Percentiles rank a stretch among this genome's conserved stretches.
Conservation (phyloP, 2,329 filamentous ascomycete species). For the Raffaelea albimanens region DNA sequence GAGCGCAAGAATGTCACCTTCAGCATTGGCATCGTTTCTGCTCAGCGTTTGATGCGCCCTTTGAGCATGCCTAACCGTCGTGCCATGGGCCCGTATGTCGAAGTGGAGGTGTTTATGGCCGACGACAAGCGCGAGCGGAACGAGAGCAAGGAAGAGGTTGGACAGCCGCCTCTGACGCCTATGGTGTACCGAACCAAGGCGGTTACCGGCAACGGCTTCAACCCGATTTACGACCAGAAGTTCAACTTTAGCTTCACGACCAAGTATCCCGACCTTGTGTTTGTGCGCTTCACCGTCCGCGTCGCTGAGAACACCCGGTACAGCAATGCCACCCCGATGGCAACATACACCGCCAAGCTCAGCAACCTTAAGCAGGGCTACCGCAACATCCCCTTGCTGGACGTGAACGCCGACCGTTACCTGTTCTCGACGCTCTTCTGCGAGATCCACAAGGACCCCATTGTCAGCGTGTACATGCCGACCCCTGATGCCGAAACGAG, state of each 20-base stretch:
- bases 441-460: slow-evolving; percentile 60
- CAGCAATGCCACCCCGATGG: slow-evolving; percentile 55
- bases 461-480: slow-evolving; percentile 48
- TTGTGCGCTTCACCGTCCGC: slow-evolving; percentile 87
- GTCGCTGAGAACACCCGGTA: slow-evolving; percentile 69
- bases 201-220: slow-evolving; percentile 83
- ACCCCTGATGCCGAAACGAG: slow-evolving; percentile 28
- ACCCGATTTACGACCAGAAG: slow-evolving; percentile 74
- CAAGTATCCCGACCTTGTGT: slow-evolving; percentile 89
- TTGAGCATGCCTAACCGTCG: slow-evolving; percentile 43
- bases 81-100: slow-evolving; percentile 83
- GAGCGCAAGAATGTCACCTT: slow-evolving; percentile 79
- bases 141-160: slow-evolving; percentile 58
- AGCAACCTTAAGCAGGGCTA: slow-evolving; percentile 84
- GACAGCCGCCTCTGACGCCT: slow-evolving; percentile 3
- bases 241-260: slow-evolving; percentile 79
- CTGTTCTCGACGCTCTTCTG: slow-evolving; percentile 93
- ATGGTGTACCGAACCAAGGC: slow-evolving; percentile 61
- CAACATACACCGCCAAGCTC: slow-evolving; percentile 88
- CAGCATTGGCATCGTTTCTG: slow-evolving; percentile 80
- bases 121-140: slow-evolving; percentile 89
- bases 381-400: slow-evolving; percentile 81
- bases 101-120: slow-evolving; percentile 88
- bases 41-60: slow-evolving; percentile 85
- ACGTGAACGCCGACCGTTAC: slow-evolving; percentile 83